A percentile compares a stretch with the other conserved stretches of the same genome.
phyloP scores from a whole-genome alignment of 345 rosid genomes.

The Psidium friedrichsthalianum region DNA sequence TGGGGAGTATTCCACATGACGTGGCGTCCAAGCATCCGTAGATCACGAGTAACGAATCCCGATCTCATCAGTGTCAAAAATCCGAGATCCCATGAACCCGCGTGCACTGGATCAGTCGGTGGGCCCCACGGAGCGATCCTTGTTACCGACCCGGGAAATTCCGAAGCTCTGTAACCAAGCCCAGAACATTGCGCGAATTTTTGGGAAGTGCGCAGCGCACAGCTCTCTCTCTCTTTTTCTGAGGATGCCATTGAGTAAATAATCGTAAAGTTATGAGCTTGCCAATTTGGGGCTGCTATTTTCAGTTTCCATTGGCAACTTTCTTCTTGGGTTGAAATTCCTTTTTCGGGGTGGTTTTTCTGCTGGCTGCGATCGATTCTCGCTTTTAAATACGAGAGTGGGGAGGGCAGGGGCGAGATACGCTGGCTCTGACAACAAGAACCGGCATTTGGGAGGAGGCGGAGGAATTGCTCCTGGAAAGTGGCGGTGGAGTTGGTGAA shows the following conservation, averaged over 20 bases:
- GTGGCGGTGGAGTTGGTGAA: background rate
- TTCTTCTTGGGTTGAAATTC: background rate
- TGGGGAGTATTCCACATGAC: background rate
- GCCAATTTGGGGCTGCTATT: background rate
- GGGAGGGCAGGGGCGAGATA: background rate
- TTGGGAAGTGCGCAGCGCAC: background rate
- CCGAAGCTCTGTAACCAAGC: background rate
- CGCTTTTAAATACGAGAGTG: background rate
- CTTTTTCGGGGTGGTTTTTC: background rate
- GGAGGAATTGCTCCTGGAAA: slow-evolving; percentile 8
- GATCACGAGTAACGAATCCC: background rate
- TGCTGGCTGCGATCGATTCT: background rate
- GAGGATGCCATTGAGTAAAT: background rate
- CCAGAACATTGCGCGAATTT: background rate
- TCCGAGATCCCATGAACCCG: background rate
- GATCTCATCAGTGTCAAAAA: background rate
- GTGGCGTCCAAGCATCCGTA: background rate
- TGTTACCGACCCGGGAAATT: background rate
- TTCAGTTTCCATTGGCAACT: background rate
- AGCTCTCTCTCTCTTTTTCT: background rate
- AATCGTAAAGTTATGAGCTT: too few species aligned
- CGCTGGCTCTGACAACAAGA: background rate
- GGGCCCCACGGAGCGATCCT: background rate
- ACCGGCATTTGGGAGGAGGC: slow-evolving; percentile 3
- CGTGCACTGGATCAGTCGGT: too few species aligned